Conservation (phyloP, 1,284 basidiomycete species). For the Naganishia albida region DNA sequence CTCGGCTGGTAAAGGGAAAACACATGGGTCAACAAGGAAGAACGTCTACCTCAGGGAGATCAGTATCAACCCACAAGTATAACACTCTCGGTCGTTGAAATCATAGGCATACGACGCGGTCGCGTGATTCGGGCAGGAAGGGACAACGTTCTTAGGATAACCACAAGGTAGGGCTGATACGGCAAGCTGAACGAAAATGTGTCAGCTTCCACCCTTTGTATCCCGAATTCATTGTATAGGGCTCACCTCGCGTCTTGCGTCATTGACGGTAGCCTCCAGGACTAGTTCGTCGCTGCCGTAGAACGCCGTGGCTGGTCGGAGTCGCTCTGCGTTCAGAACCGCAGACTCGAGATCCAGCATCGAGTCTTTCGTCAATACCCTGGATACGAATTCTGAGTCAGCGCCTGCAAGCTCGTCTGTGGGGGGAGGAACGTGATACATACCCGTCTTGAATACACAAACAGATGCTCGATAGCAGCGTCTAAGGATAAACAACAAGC, state of each 20-base stretch:
- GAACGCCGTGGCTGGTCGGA: neutral
- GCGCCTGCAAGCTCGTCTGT: neutral
- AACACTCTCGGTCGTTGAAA: neutral
- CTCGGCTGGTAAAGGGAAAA: neutral
- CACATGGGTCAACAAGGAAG: too few relatives aligned
- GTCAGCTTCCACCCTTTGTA: neutral
- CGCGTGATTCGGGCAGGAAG: neutral
- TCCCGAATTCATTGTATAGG: neutral
- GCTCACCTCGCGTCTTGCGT: neutral
- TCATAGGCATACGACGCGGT: neutral
- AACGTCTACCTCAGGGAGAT: too few relatives aligned
- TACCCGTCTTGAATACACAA: conserved; percentile 5
- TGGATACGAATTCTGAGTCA: neutral
- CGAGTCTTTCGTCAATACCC: neutral
- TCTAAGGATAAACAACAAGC: neutral
- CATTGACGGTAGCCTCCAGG: neutral
- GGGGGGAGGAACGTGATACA: neutral
- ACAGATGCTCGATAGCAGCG: conserved; percentile 2
- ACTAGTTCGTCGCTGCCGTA: neutral
- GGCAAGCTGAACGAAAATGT: neutral
- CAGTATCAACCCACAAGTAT: conserved; percentile 1
- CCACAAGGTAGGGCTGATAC: neutral
- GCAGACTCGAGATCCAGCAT: neutral
- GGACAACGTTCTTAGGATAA: neutral
- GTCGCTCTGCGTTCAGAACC: neutral